Percentiles rank a stretch among this genome's conserved stretches.
Conservation (phyloP, 2,329 filamentous ascomycete species). For the Colletotrichum tabaci region DNA sequence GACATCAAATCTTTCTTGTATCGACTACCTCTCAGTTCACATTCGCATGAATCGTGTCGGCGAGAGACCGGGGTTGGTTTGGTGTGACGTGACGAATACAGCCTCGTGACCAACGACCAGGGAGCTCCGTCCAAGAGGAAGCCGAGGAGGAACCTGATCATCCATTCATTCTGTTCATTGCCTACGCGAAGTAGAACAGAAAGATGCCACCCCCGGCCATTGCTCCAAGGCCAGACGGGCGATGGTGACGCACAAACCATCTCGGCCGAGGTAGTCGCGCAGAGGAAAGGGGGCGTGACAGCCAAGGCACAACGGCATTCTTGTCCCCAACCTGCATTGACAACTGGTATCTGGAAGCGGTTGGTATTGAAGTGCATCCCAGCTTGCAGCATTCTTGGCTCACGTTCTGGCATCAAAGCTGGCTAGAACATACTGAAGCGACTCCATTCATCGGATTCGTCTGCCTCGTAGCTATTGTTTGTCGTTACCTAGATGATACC, state of each 20-base stretch:
- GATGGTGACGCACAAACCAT: background rate
- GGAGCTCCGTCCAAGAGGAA: constrained; percentile 13
- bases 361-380: constrained; percentile 11
- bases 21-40: constrained; percentile 11
- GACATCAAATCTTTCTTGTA: constrained; percentile 13
- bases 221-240: background rate
- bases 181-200: constrained; percentile 7
- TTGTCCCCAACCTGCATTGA: constrained; percentile 5
- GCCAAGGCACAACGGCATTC: constrained; percentile 23
- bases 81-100: constrained; percentile 32
- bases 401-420: background rate
- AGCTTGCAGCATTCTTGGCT: constrained; percentile 32
- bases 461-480: background rate
- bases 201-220: constrained; percentile 7
- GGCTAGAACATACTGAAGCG: background rate
- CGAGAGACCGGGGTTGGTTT: constrained; percentile 9
- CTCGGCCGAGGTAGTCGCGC: constrained; percentile 18
- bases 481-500: background rate
- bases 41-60: constrained; percentile 13
- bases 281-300: background rate
- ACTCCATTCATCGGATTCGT: background rate
- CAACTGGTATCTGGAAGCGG: constrained; percentile 9
- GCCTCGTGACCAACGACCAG: constrained; percentile 34
- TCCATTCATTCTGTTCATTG: background rate
- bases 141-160: background rate